Base-by-base conservation (phyloP, 768 basidiomycete species). In the Pisolithus tinctorius region DNA sequence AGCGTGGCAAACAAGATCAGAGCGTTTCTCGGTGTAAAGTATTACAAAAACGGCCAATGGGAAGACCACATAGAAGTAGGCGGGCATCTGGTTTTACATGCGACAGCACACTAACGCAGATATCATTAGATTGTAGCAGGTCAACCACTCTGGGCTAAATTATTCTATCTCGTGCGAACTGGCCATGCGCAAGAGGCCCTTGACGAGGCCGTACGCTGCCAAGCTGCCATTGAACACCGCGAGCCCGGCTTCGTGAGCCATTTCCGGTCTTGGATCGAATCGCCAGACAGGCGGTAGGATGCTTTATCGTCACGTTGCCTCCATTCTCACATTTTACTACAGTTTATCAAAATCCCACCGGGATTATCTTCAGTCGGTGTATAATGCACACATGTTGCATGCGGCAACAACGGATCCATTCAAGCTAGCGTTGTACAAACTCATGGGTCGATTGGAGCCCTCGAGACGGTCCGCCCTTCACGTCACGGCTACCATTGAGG, bases 401-500 rank as follows among this genome's bases (percentile, higher is more conserved):
- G 84, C 89, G 4, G 79, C 87, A 17, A 86, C 84, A 2, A 83
- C 83, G 14, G 96, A 98, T 66, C 94, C 94, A 0, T 98, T 93
- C 78, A 98, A 97, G 65, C 82, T 94, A 49, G 94, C 93, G 0
- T 68, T 99, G 30, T 97, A 96, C 75, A 97, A 96, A 67, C 74
- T 99, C 34, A 87, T 97, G 76, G 95, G 93, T 41, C 88, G 88
- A 60, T 79, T 95, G 48, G 96, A 99, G 58, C 82, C 92, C 1
- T 69, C 79, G 4, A 76, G 88, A 50, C 78, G 93, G 45, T 86
- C 81, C 59, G 84, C 94, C 2, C 79, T 83, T 5, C 81, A 84
- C 38, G 92, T 97, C 4, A 97, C 93, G 0, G 79, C 80, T 9
- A 94, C 93, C 1, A 93, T 91, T 2, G 96, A 97, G 65, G 96